Evolutionary conservation across 495 filamentous ascomycete genomes (phyloP), one percentile per base, ranked within the genome.

Genomic region (Filosporella fistucella): DNA sequence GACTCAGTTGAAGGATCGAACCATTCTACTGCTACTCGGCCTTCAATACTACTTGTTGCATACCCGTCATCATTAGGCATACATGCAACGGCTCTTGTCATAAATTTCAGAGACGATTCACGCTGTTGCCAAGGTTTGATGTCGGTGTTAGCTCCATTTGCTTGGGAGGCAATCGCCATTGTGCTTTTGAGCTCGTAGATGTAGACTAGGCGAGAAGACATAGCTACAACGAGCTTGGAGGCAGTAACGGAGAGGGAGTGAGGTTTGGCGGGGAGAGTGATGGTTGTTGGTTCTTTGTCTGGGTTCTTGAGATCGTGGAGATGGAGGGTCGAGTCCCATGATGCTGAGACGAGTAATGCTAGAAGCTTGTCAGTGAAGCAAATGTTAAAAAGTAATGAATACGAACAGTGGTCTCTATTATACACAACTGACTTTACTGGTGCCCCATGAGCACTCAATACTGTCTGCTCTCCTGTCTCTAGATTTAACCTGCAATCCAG

Each of bases 11-110:
- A 85, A 11, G 91, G 84, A 60, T 96, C 93, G 68, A 97, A 96
- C 87, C 91, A 97, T 61, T 98, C 93, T 1, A 98, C 93, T 0
- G 89, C 91, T 0, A 96, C 86, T 54, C 93, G 80, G 12, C 93
- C 93, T 60, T 98, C 93, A 61, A 98, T 96, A 51, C 79, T 85
- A 16, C 78, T 83, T 0, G 81, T 88, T 4, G 91, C 89, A 64
- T 96, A 98, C 0, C 93, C 93, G 4, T 81, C 85, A 57, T 94
- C 91, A 51, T 88, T 88, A 8, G 93, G 91, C 93, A 97, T 98
- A 66, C 91, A 95, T n/a, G 88, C 81, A 1, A 96, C 86, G 34
- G 86, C 85, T 40, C 93, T 80, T 1, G 91, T 96, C 76, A 95
- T 90, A 72, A 95, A 97, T 63, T 96, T 96, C 61, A 98, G 72